Conservation (phyloP, 2,329 filamentous ascomycete species). For the Aspergillus novofumigatus region DNA sequence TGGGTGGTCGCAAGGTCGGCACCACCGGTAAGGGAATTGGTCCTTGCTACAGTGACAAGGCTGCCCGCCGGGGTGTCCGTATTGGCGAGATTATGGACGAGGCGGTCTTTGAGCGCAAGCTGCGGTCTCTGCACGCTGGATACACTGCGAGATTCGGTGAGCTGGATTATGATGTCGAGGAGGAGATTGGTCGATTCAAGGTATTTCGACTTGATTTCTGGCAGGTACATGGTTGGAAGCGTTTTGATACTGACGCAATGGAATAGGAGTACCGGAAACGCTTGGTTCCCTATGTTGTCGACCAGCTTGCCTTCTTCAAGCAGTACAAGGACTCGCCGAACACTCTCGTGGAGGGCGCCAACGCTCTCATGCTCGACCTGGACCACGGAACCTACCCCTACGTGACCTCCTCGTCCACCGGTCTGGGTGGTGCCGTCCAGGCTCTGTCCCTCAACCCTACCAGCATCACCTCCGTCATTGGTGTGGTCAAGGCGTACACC, state of each 20-base stretch:
- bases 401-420: constrained; percentile 46
- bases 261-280: constrained; percentile 35
- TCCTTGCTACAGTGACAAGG: constrained; percentile 62
- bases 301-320: constrained; percentile 50
- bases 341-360: constrained; percentile 61
- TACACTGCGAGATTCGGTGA: constrained; percentile 58
- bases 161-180: constrained; percentile 56
- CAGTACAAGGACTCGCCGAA: constrained; percentile 51
- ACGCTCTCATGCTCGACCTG: constrained; percentile 60
- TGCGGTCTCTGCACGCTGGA: constrained; percentile 48
- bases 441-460: constrained; percentile 56
- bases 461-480: constrained; percentile 56
- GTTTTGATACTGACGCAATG: not conserved
- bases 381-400: constrained; percentile 52
- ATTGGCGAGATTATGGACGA: constrained; percentile 57
- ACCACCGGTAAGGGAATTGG: constrained; percentile 50
- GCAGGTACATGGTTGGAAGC: constrained; percentile 1
- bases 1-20: constrained; percentile 45
- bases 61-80: constrained; percentile 55
- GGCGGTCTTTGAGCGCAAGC: constrained; percentile 51
- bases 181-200: constrained; percentile 56
- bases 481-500: constrained; percentile 64
- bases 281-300: constrained; percentile 37
- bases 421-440: constrained; percentile 50
- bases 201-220: constrained; percentile 22